Conservation (phyloP, 352 stramenopile genomes). For the Ophiocytium majus region DNA sequence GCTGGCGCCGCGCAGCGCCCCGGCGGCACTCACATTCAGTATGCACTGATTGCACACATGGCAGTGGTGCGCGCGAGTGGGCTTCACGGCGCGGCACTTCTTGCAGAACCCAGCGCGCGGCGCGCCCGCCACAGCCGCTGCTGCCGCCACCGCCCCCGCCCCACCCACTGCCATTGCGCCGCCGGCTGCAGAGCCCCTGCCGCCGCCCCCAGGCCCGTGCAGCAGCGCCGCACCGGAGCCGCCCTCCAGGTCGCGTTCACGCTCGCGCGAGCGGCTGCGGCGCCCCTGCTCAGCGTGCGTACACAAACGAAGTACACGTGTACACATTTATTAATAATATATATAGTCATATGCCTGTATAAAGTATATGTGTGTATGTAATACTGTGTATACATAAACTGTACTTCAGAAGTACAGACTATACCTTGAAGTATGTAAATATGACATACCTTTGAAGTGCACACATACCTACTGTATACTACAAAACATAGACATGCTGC, state of each 20-base stretch:
- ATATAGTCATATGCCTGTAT: too few relatives aligned
- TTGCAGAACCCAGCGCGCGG: conserved; percentile 49
- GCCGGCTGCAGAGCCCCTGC: not conserved
- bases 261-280: not conserved
- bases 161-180: not conserved
- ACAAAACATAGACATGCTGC: too few relatives aligned
- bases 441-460: too few relatives aligned
- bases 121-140: not conserved
- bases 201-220: not conserved
- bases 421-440: too few relatives aligned
- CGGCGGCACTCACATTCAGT: conserved; percentile 42
- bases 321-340: too few relatives aligned
- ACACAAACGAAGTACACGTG: too few relatives aligned
- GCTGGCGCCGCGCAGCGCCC: too few relatives aligned
- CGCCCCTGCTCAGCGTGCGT: too few relatives aligned
- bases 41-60: conserved; percentile 58
- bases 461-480: too few relatives aligned
- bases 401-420: too few relatives aligned
- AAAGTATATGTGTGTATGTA: too few relatives aligned
- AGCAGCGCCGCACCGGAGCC: not conserved
- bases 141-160: conserved; percentile 12
- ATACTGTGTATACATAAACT: too few relatives aligned
- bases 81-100: conserved; percentile 48
- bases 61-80: conserved; percentile 56
- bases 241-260: not conserved